Conservation (phyloP, 257 asterid genomes). For the Solanum appendiculatum region DNA sequence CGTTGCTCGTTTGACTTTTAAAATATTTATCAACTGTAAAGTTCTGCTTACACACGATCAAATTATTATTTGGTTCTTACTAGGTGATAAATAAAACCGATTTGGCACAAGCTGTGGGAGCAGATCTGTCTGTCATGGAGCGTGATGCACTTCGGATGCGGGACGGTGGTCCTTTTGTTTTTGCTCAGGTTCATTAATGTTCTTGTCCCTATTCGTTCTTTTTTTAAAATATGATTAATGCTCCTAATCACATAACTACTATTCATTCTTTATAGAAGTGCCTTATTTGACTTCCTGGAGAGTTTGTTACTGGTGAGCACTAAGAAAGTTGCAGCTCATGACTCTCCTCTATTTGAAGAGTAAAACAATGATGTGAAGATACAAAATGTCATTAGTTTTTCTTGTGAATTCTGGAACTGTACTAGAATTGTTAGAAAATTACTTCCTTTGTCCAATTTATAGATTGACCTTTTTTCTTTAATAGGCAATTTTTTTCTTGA, state of each 20-base stretch:
- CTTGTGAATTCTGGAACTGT: neutral
- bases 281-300: neutral
- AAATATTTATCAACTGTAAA: neutral
- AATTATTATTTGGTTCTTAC: neutral
- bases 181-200: constrained; percentile 60
- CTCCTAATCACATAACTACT: no score
- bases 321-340: neutral
- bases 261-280: no score
- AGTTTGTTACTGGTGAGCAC: neutral
- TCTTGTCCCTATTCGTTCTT: neutral
- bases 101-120: constrained; percentile 83
- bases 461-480: no score
- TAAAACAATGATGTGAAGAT: neutral
- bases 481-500: no score
- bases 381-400: neutral
- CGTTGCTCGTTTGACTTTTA: neutral
- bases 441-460: neutral
- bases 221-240: no score
- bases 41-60: neutral
- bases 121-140: constrained; percentile 87
- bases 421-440: neutral
- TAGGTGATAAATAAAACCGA: constrained; percentile 96
- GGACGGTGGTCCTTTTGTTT: constrained; percentile 93
- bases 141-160: constrained; percentile 95
- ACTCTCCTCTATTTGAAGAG: neutral